Percentiles rank a stretch among this genome's conserved stretches.
phyloP scores from a whole-genome alignment of 441 rosid species.

The Pelargonium citronellum region DNA sequence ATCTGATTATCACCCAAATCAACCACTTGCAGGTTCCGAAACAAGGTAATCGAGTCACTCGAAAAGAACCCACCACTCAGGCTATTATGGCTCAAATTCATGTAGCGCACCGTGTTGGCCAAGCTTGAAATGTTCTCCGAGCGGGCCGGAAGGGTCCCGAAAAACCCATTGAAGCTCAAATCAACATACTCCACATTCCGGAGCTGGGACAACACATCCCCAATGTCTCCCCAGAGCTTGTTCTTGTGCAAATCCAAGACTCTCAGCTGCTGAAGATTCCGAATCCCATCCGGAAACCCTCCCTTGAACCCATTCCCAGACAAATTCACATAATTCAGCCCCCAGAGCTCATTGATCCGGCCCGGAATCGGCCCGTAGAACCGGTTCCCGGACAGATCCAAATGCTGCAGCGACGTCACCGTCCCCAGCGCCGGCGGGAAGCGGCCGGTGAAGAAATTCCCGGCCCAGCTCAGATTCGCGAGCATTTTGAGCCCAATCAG shows the following conservation, averaged over 20 bases:
- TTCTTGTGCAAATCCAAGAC: slow-evolving; percentile 67
- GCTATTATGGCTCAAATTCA: slow-evolving; percentile 63
- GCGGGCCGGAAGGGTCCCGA: slow-evolving; percentile 43
- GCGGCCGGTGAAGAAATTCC: slow-evolving; percentile 78
- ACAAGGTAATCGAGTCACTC: slow-evolving; percentile 44
- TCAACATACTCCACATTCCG: slow-evolving; percentile 74
- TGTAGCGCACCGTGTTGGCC: slow-evolving; percentile 51
- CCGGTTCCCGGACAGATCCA: slow-evolving; percentile 77
- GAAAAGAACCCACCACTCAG: slow-evolving; percentile 53
- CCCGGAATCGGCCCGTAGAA: slow-evolving; percentile 86
- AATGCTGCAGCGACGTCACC: slow-evolving; percentile 52
- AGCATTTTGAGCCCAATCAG: slow-evolving; percentile 50
- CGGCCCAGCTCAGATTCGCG: slow-evolving; percentile 58
- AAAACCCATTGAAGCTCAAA: slow-evolving; percentile 64
- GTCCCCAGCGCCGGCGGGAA: slow-evolving; percentile 71
- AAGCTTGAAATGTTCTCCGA: slow-evolving; percentile 57
- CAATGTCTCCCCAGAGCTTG: slow-evolving; percentile 50
- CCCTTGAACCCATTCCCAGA: slow-evolving; percentile 65
- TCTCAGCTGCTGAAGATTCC: slow-evolving; percentile 69
- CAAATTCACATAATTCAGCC: slow-evolving; percentile 58
- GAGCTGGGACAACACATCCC: slow-evolving; percentile 45
- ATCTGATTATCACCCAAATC: slow-evolving; percentile 56
- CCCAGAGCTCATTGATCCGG: slow-evolving; percentile 70
- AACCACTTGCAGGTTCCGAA: slow-evolving; percentile 58
- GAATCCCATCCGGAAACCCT: slow-evolving; percentile 48